A percentile compares a stretch with the other conserved stretches of the same genome.
These are phyloP conservation scores for Aspergillus quadricinctus DNA, from an alignment of 2,329 filamentous ascomycete species.

Conservation along the genomic window DNA sequence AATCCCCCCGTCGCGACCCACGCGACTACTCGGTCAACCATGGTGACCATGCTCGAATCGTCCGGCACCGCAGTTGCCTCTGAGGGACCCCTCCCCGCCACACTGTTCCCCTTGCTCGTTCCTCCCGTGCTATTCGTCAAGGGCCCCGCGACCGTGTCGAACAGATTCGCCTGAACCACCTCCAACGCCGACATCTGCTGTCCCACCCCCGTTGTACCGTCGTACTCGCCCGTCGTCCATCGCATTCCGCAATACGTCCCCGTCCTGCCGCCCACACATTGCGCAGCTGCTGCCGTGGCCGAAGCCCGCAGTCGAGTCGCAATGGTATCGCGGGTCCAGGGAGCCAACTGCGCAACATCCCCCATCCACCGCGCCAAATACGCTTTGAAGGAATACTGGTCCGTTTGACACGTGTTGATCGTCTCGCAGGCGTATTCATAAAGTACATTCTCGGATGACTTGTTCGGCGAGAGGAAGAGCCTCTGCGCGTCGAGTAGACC, in stretches of 20 bases:
- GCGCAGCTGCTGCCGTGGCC: constrained; percentile 49
- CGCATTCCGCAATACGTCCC: constrained; percentile 40
- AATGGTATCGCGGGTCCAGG: constrained; percentile 50
- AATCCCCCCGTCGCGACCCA: constrained; percentile 27
- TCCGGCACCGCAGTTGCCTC: constrained; percentile 11
- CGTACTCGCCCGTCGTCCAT: constrained; percentile 31
- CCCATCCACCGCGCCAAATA: constrained; percentile 60
- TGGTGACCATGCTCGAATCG: constrained; percentile 23
- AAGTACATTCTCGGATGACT: constrained; percentile 45
- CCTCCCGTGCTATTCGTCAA: constrained; percentile 50
- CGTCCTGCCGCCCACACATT: constrained; percentile 19
- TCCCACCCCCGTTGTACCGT: constrained; percentile 32
- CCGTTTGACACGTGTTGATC: constrained; percentile 52
- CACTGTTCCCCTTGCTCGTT: constrained; percentile 45
- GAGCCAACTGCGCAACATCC: constrained; percentile 53
- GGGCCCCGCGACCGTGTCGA: constrained; percentile 38
- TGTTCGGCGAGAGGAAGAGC: constrained; percentile 45
- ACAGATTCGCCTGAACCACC: constrained; percentile 54
- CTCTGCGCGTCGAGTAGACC: constrained; percentile 52
- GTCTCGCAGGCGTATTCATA: constrained; percentile 58
- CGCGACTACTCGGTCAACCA: constrained; percentile 24
- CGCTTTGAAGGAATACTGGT: constrained; percentile 63
- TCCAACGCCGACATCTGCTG: constrained; percentile 45
- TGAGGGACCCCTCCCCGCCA: constrained; percentile 26
- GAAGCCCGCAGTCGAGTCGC: constrained; percentile 50